A percentile compares a stretch with the other conserved stretches of the same genome.
phyloP scores from a whole-genome alignment of 352 stramenopile genomes.

The Phytophthora foliorum region DNA sequence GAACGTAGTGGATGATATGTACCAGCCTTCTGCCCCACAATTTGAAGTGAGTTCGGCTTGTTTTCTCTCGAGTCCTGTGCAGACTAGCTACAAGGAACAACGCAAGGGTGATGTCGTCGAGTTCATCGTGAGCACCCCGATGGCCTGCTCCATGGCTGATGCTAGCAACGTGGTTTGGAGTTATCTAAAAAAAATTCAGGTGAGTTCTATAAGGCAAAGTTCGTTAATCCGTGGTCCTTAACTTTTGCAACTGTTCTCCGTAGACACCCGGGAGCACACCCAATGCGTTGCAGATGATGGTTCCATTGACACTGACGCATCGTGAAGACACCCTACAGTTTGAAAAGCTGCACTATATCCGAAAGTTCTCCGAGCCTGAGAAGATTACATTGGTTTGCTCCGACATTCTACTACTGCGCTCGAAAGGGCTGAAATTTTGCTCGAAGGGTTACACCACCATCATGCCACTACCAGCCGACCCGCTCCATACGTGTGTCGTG shows the following conservation, averaged over 20 bases:
- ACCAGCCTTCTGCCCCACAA: too few relatives aligned
- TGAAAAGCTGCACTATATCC: not conserved
- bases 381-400: not conserved
- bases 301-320: not conserved
- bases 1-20: not conserved
- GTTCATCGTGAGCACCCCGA: not conserved
- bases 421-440: not conserved
- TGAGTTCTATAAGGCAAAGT: not conserved
- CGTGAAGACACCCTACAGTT: not conserved
- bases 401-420: not conserved
- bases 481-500: not conserved
- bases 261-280: not conserved
- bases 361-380: not conserved
- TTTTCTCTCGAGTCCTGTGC: not conserved
- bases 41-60: not conserved
- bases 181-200: not conserved
- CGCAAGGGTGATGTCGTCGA: not conserved
- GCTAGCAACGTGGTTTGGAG: not conserved
- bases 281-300: not conserved
- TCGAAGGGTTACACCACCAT: not conserved
- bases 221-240: not conserved
- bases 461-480: not conserved
- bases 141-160: not conserved
- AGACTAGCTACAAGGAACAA: not conserved
- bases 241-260: not conserved